phyloP scores from a whole-genome alignment of 345 rosid genomes.

The rapeseed (Brassica napus) region DNA sequence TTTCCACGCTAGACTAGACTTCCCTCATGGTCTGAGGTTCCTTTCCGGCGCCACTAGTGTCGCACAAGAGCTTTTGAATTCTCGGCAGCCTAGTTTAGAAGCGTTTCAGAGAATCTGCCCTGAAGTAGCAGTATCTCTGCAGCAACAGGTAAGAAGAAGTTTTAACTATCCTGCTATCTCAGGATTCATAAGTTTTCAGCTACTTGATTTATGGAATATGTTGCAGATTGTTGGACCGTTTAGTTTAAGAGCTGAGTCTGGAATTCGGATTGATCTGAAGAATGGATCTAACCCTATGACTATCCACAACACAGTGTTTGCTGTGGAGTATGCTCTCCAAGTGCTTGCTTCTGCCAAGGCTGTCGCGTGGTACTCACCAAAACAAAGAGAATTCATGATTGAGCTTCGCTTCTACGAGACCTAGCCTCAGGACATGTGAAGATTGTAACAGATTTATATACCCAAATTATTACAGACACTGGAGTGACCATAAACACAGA shows the following conservation, averaged over 20 bases:
- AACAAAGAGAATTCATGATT: slow-evolving; percentile 76
- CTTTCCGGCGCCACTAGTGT: slow-evolving; percentile 58
- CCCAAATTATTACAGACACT: background rate
- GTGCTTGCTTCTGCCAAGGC: slow-evolving; percentile 94
- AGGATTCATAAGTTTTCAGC: slow-evolving; percentile 18
- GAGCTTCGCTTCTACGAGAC: slow-evolving; percentile 84
- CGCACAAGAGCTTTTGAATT: slow-evolving; percentile 63
- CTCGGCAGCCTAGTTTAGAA: slow-evolving; percentile 58
- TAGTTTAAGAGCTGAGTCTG: slow-evolving; percentile 70
- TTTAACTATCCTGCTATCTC: background rate
- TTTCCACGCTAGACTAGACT: slow-evolving; percentile 65
- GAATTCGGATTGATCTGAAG: slow-evolving; percentile 56
- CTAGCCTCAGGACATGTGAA: background rate
- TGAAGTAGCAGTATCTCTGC: slow-evolving; percentile 63
- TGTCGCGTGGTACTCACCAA: slow-evolving; percentile 87
- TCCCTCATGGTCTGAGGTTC: slow-evolving; percentile 75
- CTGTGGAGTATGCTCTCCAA: slow-evolving; percentile 80
- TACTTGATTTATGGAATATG: slow-evolving; percentile 11
- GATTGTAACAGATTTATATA: background rate
- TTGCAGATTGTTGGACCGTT: slow-evolving; percentile 48
- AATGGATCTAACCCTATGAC: slow-evolving; percentile 47
- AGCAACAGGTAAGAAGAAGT: slow-evolving; percentile 72
- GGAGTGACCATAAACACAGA: background rate
- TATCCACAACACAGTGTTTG: slow-evolving; percentile 63
- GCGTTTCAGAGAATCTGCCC: slow-evolving; percentile 63